A percentile compares a stretch with the other conserved stretches of the same genome.
These are phyloP conservation scores for Epichloe baconii DNA, from an alignment of 2,329 filamentous ascomycete species.

Conservation along the genomic window DNA sequence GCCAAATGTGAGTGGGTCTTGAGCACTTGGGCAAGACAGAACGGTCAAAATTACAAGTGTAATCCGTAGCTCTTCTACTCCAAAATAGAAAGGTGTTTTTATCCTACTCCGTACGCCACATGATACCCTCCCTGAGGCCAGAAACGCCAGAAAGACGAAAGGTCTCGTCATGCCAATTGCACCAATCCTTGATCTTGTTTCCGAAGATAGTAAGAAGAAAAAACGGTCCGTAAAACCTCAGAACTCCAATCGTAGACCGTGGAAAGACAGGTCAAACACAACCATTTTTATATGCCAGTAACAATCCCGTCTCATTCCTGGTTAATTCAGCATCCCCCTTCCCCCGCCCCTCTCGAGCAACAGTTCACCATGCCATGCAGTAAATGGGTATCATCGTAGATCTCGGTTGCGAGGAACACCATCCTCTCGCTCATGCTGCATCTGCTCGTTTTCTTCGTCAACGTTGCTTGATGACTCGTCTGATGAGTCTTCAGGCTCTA, in stretches of 20 bases:
- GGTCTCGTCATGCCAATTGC: too few relatives aligned
- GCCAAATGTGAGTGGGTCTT: neutral
- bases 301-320: neutral
- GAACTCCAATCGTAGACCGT: neutral
- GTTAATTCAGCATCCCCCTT: too few relatives aligned
- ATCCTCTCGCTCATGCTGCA: slow-evolving; percentile 10
- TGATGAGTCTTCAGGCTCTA: slow-evolving; percentile 27
- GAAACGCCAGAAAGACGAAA: neutral
- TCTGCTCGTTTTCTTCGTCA: slow-evolving; percentile 20
- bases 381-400: slow-evolving; percentile 7
- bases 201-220: neutral
- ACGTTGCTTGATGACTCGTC: slow-evolving; percentile 9
- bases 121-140: neutral
- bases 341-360: neutral
- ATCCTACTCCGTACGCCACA: neutral
- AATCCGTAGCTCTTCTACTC: neutral
- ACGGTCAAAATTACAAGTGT: neutral
- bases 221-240: neutral
- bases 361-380: neutral
- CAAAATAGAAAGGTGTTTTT: neutral
- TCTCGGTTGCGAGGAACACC: neutral
- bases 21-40: neutral
- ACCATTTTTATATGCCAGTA: neutral
- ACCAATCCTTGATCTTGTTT: too few relatives aligned
- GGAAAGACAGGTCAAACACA: neutral